Base-by-base conservation (phyloP, 2,329 filamentous ascomycete species). In the Verticillium nonalfalfae region DNA sequence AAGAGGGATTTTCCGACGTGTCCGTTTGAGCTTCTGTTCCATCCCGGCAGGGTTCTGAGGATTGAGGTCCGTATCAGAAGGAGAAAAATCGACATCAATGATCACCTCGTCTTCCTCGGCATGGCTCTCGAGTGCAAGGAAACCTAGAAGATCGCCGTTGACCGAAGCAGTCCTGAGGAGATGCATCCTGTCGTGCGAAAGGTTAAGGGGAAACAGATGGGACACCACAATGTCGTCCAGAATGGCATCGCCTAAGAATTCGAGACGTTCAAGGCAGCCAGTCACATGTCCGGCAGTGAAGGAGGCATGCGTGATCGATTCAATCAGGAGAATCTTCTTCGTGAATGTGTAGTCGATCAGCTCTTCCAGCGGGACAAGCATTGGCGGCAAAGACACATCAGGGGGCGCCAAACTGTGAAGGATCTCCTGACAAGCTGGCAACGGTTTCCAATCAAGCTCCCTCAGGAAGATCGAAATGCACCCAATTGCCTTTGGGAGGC, bases 161-260 rank as follows among this genome's bases (percentile, higher is more conserved):
- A 91, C 92, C 57, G 93, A 78, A 0, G 90, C 88, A 1, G 89
- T 87, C 61, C 90, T 88, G 61, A 94, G 77, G 2, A 86, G 76
- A 67, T 96, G 92, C 85, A 98, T 91, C n/a, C 83, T 76, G 2
- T 79, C 70, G 57, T 83, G 77, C 0, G 74, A 61, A 0, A 85
- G 69, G 15, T 59, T 54, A 1, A 34, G 15, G 3, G 80, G 75
- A 71, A 85, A 90, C 6, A 94, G 75, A n/a, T 76, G 79, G 0
- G 76, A 78, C 7, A 91, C 86, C 57, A 97, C 78, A 60, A 97
- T 78, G 67, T 87, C 83, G 73, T 98, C 94, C 0, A 98, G 84
- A 2, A 97, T 79, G 0, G 92, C 85, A 67, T 98, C 94, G 1
- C 94, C 94, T 0, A 97, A 77, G 68, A 95, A 97, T 70, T 97